Evolutionary conservation across 2,329 filamentous ascomycete genomes (phyloP).

Genomic region (Cryphonectria naterciae): DNA sequence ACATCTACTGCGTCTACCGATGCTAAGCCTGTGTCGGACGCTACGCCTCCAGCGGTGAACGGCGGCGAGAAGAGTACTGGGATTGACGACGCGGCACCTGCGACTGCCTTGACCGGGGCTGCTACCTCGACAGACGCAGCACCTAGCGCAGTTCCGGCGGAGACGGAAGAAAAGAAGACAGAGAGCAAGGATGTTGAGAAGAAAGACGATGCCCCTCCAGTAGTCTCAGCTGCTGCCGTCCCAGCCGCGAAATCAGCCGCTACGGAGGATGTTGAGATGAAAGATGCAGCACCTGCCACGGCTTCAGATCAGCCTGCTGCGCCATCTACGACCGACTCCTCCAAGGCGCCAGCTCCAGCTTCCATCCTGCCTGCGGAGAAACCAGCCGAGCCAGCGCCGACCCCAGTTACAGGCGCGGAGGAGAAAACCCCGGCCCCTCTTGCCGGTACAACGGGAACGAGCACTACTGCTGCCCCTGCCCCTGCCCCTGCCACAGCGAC

Average conservation of each 20-base stretch:
- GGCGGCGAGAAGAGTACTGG: neutral
- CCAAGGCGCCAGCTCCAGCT: neutral
- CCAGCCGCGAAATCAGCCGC: constrained; percentile 4
- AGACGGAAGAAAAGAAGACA: constrained; percentile 2
- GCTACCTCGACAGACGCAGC: neutral
- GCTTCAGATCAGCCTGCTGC: constrained; percentile 4
- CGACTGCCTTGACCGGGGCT: neutral
- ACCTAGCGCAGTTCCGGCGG: neutral
- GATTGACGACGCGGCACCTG: neutral
- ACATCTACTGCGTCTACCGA: neutral
- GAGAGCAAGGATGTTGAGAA: constrained; percentile 1
- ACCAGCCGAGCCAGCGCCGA: constrained; percentile 8
- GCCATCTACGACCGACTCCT: neutral
- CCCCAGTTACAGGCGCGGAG: neutral
- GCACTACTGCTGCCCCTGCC: constrained; percentile 9
- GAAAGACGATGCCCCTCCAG: neutral
- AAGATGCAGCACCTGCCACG: constrained; percentile 24
- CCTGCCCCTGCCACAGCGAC: constrained; percentile 1
- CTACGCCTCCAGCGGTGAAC: neutral
- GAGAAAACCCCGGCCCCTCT: neutral
- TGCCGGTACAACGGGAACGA: neutral
- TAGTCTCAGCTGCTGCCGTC: neutral
- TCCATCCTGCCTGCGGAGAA: constrained; percentile 13
- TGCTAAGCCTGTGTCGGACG: neutral
- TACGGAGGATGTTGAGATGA: constrained; percentile 30